Evolutionary conservation across 352 stramenopile species (phyloP).

Genomic region (Stramenopiles sp.): DNA sequence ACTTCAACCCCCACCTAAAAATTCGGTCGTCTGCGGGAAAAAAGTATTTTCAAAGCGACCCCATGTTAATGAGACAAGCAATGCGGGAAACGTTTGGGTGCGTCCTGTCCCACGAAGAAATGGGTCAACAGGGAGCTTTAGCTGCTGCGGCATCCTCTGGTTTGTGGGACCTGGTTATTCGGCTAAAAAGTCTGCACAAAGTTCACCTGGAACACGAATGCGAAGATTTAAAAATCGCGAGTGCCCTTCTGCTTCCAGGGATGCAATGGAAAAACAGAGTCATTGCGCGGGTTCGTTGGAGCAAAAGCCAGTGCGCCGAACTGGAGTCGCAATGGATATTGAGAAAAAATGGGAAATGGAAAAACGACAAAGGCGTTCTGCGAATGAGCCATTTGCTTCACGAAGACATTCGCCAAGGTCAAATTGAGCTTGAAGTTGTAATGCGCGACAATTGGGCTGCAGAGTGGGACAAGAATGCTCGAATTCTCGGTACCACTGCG

Average conservation of each 20-base stretch:
- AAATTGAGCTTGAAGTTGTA: not conserved
- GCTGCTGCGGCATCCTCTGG: not conserved
- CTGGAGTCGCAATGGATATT: not conserved
- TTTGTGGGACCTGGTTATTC: not conserved
- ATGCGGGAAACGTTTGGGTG: not conserved
- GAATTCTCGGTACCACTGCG: not conserved
- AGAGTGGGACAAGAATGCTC: not conserved
- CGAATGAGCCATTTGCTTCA: not conserved
- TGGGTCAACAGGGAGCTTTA: not conserved
- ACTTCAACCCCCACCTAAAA: not conserved
- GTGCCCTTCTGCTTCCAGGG: not conserved
- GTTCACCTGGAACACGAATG: not conserved
- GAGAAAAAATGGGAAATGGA: not conserved
- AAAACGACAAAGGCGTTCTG: not conserved
- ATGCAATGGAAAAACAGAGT: slow-evolving; percentile 1
- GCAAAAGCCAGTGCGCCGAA: not conserved
- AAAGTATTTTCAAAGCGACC: not conserved
- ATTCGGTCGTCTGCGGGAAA: not conserved
- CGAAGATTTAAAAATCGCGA: not conserved
- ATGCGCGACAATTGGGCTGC: not conserved
- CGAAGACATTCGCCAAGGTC: not conserved
- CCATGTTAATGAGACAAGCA: not conserved
- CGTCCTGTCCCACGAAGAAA: not conserved
- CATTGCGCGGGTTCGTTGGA: not conserved
- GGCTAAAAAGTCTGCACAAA: not conserved